Evolutionary conservation across 768 basidiomycete genomes (phyloP).

Genomic region (Phanerochaete carnosa): DNA sequence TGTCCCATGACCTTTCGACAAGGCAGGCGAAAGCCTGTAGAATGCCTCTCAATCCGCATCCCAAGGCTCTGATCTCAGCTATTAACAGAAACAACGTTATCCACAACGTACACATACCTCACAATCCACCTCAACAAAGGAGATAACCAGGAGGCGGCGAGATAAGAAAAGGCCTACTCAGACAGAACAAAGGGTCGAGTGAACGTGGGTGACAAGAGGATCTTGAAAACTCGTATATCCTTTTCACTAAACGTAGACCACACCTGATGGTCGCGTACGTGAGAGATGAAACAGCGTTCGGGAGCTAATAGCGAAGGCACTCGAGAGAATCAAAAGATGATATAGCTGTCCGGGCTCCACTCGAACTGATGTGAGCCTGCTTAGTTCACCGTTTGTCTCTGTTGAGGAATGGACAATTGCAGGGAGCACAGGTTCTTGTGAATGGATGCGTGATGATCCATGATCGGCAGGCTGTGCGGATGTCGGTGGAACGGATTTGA

Average conservation of each 20-base stretch:
- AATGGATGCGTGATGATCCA: too few species aligned
- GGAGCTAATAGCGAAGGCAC: not conserved
- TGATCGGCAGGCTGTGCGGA: too few species aligned
- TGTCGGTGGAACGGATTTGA: too few species aligned
- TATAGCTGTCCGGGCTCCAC: too few species aligned
- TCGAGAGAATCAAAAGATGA: slow-evolving; percentile 4
- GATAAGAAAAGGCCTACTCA: not conserved
- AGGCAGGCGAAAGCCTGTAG: not conserved
- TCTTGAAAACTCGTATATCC: not conserved
- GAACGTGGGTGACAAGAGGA: not conserved
- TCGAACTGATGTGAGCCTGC: too few species aligned
- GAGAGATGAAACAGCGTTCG: not conserved
- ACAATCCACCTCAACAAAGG: not conserved
- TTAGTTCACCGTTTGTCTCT: too few species aligned
- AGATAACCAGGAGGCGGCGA: not conserved
- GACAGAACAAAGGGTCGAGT: not conserved
- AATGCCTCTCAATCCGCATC: not conserved
- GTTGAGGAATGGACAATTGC: too few species aligned
- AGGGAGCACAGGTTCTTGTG: too few species aligned
- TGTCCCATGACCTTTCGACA: not conserved
- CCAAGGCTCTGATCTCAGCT: not conserved
- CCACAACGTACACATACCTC: not conserved
- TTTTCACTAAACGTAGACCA: not conserved
- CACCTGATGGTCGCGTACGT: not conserved
- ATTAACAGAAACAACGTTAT: not conserved